Percentiles rank a stretch among this genome's conserved stretches.
Evolutionary conservation across 768 basidiomycete species (phyloP).

Genomic region (Cyclocybe aegerita): DNA sequence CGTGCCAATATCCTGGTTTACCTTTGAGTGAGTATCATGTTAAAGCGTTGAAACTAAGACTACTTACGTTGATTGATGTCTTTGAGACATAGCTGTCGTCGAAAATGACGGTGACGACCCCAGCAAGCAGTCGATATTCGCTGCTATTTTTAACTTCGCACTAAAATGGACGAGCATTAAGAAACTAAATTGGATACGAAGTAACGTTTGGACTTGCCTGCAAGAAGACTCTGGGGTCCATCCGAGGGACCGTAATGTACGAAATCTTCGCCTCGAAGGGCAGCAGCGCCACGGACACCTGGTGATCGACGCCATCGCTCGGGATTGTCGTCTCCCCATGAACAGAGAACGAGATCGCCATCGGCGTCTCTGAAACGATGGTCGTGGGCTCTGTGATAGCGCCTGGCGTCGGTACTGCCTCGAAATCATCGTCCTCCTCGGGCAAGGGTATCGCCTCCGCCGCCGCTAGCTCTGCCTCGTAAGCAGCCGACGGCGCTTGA

Average conservation of each 20-base stretch:
- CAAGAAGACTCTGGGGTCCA: slow-evolving; percentile 48
- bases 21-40: neutral
- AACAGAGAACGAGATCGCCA: slow-evolving; percentile 52
- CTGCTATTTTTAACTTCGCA: slow-evolving; percentile 57
- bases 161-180: slow-evolving; percentile 20
- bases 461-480: neutral
- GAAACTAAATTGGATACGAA: neutral
- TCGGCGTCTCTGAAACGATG: slow-evolving; percentile 50
- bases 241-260: slow-evolving; percentile 50
- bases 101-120: slow-evolving; percentile 52
- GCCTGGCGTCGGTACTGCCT: slow-evolving; percentile 26
- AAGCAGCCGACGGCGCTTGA: neutral
- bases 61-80: slow-evolving; percentile 42
- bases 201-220: slow-evolving; percentile 32
- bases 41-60: neutral
- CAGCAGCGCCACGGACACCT: slow-evolving; percentile 50
- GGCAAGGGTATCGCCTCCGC: neutral
- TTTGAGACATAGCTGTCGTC: slow-evolving; percentile 59
- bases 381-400: slow-evolving; percentile 35
- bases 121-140: slow-evolving; percentile 55
- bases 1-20: slow-evolving; percentile 41
- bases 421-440: slow-evolving; percentile 24
- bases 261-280: slow-evolving; percentile 44
- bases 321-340: slow-evolving; percentile 50
- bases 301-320: slow-evolving; percentile 53